Base-by-base conservation (phyloP, 441 rosid genomes). In the Pelargonium myrrhifolium region DNA sequence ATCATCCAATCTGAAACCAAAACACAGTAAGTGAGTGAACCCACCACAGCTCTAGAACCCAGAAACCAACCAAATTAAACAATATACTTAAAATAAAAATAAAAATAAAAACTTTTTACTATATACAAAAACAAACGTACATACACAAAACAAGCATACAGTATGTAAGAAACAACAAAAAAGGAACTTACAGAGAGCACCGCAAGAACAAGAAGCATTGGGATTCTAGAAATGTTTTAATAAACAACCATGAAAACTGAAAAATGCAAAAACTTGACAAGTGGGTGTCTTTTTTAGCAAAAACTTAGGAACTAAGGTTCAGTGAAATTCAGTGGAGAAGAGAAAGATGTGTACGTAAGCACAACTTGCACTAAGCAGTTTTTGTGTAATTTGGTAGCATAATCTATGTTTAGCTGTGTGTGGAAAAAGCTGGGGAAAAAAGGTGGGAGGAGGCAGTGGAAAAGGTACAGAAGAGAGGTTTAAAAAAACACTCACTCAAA, bases 1-100 rank as follows among this genome's bases (percentile, higher is more conserved):
- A 59, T 75, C 77, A 82, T 68, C 77, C 78, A 80, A 87, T 75
- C 89, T 85, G 85, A 71, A 78, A 78, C 72, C 74, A 56, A 28
- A 49, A 21, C 18, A 59, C 51, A 31, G 65, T 56, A 22, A 49
- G 40, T 40, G 18, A 59, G 49, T 75, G 80, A 74, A 76, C 69
- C 59, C 64, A 68, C 28, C 61, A 66, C 21, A 53, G 47, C 63
- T 43, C 68, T 62, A 45, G 18, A 65, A 39, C 56, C 8, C 17
- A 45, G 8, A 51, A 77, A 35, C 22, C 67, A 31, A 65, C 60
- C 60, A 55, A 55, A 55, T 55, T 53, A 18, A 53, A 18, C 59
- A 53, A 18, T 18, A 72, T 65, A 72, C 11, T 45, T 67, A 71
- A 74, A 67, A 70, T 9, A 3, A 4, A 31, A 31, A 31, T 31